Percentiles rank a stretch among this genome's conserved stretches.
These are phyloP conservation scores for Aspergillus piperis DNA, from an alignment of 2,329 filamentous ascomycete species.

Conservation along the genomic window DNA sequence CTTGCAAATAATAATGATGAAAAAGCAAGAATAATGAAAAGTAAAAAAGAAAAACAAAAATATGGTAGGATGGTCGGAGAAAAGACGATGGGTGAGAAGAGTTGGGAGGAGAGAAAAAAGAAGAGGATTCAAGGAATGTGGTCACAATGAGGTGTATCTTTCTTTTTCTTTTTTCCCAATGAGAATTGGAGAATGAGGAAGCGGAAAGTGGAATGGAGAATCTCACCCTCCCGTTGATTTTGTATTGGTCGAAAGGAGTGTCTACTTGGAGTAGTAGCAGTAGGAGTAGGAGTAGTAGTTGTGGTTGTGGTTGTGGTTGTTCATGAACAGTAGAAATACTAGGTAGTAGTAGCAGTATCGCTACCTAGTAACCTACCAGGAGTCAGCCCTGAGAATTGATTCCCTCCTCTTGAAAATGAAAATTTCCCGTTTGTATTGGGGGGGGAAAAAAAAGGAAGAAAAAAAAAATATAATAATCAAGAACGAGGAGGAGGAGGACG, in stretches of 20 bases:
- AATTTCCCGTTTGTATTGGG: too few relatives aligned
- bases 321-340: too few relatives aligned
- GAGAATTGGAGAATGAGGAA: slow-evolving; percentile 16
- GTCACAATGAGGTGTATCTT: background rate
- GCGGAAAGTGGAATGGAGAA: background rate
- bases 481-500: background rate
- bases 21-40: too few relatives aligned
- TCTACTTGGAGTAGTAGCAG: too few relatives aligned
- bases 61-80: too few relatives aligned
- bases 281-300: too few relatives aligned
- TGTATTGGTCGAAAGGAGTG: too few relatives aligned
- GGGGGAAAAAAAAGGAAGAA: too few relatives aligned
- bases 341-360: background rate
- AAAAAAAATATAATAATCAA: background rate
- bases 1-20: background rate
- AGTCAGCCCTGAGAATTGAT: too few relatives aligned
- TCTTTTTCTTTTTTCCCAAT: background rate
- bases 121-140: background rate
- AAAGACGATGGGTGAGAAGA: background rate
- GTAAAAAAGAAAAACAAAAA: too few relatives aligned
- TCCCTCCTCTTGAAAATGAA: too few relatives aligned
- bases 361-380: background rate
- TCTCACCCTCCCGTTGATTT: background rate
- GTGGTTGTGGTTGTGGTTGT: too few relatives aligned
- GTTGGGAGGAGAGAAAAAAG: background rate